Evolutionary conservation across 495 filamentous ascomycete genomes (phyloP), one percentile per base, ranked within the genome.

Genomic region (Aspergillus biplanus): DNA sequence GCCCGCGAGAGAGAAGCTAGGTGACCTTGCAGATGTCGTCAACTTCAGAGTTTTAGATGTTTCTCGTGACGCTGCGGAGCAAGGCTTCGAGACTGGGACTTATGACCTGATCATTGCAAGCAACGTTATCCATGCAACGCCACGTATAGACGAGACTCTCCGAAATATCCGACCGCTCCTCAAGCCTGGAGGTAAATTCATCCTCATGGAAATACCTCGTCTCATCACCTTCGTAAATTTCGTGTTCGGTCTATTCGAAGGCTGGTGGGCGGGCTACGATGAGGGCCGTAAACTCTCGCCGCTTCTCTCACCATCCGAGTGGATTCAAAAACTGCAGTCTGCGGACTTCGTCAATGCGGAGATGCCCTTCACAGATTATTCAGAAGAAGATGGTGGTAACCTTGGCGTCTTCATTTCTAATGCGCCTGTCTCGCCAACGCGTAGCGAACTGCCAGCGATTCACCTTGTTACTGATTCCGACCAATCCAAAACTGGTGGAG

Each of bases 41-140:
- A 46, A 61, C 5, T 65, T 65, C 47, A 39, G 58, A 12, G 49
- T 56, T 11, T 44, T 65, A 6, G 63, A 65, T 56, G 58, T 54
- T 13, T 33, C 54, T 0, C 57, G 54, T 3, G 37, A 57, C 33
- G 57, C 56, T 1, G 21, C 33, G 18, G 57, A 61, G 44, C 63
- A 65, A 34, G 52, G 52, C 18, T 65, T 65, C 16, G 57, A 60
- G 33, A 7, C 16, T 11, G 63, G 27, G 13, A 49, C 42, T 15
- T 65, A 65, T 50, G 63, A 65, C 31, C 13, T 65, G 7, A 59
- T 65, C 12, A 46, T 65, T 33, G 63, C 63, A 6, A 57, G 49
- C 46, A 59, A 65, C 11, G 63, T 57, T 12, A 44, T 65, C 16
- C 63, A 61, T 33, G 58, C 57, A 13, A 61, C 63, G 6, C 52